Percentiles rank a stretch among this genome's conserved stretches.
These are phyloP conservation scores for Triangularia verruculosa DNA, from an alignment of 2,329 filamentous ascomycete species.

Conservation along the genomic window DNA sequence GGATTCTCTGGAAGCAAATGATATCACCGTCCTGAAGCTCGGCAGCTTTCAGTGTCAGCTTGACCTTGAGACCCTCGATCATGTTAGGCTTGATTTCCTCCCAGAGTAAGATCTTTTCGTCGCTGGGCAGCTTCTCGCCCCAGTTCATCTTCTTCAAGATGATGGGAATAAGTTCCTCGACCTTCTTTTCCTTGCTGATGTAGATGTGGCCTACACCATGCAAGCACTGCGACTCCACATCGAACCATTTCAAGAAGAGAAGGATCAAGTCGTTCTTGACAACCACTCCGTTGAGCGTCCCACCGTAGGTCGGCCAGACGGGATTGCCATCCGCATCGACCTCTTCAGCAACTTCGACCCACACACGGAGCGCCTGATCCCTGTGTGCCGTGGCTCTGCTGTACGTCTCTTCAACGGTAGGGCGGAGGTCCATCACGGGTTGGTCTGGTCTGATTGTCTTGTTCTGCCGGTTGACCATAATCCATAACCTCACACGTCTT, in stretches of 20 bases:
- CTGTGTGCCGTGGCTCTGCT: conserved; percentile 54
- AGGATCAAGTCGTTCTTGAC: conserved; percentile 67
- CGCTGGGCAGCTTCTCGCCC: conserved; percentile 67
- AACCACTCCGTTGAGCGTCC: conserved; percentile 54
- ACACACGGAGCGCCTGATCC: conserved; percentile 75
- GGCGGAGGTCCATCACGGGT: conserved; percentile 72
- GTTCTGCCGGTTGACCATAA: conserved; percentile 98
- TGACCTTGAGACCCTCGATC: conserved; percentile 92
- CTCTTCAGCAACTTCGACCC: conserved; percentile 75
- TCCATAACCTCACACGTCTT: conserved; percentile 77
- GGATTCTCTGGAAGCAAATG: conserved; percentile 78
- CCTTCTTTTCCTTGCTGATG: conserved; percentile 81
- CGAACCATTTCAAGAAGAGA: conserved; percentile 90
- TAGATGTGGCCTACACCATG: conserved; percentile 80
- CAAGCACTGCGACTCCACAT: conserved; percentile 71
- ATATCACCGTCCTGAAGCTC: conserved; percentile 98
- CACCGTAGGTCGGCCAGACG: conserved; percentile 65
- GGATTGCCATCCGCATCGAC: conserved; percentile 65
- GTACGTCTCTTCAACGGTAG: conserved; percentile 71
- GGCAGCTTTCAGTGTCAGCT: conserved; percentile 82
- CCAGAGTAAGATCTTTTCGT: conserved; percentile 67
- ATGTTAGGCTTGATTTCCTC: conserved; percentile 98
- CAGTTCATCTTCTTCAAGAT: conserved; percentile 85
- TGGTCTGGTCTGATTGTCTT: conserved; percentile 92
- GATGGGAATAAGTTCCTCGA: conserved; percentile 74